A percentile compares a stretch with the other conserved stretches of the same genome.
phyloP scores from a whole-genome alignment of 345 rosid genomes.

The Eucalyptus curtisii region DNA sequence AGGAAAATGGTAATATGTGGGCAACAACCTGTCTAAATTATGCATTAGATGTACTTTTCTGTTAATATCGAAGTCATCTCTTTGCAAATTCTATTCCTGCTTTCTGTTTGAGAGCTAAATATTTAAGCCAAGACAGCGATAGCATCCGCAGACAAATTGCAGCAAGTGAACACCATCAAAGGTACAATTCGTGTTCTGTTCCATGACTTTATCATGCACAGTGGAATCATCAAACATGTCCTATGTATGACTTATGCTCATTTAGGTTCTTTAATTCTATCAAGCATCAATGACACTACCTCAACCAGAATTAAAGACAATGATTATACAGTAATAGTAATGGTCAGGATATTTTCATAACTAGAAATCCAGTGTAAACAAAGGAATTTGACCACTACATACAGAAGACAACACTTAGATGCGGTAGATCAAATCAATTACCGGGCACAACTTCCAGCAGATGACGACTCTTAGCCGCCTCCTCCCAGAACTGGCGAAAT shows the following conservation, averaged over 20 bases:
- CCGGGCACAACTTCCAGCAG: slow-evolving; percentile 93
- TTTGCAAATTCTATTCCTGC: neutral
- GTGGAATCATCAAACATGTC: neutral
- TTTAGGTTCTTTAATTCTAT: neutral
- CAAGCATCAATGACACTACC: neutral
- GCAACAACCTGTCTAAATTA: neutral
- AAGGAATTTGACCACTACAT: neutral
- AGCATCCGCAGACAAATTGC: neutral
- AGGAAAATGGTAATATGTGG: neutral
- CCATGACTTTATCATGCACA: neutral
- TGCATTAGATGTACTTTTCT: neutral
- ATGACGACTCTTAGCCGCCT: slow-evolving; percentile 81
- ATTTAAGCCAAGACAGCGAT: neutral
- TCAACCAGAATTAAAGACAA: neutral
- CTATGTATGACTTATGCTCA: neutral
- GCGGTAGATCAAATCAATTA: slow-evolving; percentile 2
- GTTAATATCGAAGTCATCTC: neutral
- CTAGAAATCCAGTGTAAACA: neutral
- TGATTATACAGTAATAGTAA: neutral
- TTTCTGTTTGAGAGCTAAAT: neutral
- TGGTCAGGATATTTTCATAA: neutral
- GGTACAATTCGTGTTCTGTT: neutral
- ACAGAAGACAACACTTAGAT: neutral
- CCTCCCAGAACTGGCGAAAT: slow-evolving; percentile 92
- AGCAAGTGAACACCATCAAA: neutral